Evolutionary conservation across 768 basidiomycete species (phyloP), one percentile per base, ranked within the genome.

Genomic region (Mycena pura): DNA sequence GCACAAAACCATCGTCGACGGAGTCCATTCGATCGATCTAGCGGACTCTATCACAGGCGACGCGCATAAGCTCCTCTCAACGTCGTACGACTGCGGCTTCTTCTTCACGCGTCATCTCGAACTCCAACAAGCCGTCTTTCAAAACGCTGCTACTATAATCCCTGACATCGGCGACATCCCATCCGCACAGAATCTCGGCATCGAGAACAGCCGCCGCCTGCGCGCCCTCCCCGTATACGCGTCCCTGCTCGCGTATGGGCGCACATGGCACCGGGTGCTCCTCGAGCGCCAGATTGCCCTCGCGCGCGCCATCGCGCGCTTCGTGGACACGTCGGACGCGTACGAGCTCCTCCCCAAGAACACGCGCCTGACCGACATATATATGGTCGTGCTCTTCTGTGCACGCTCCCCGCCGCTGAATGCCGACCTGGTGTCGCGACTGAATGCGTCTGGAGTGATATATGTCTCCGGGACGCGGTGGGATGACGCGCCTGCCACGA

Each of bases 41-140:
- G 64, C 64, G 5, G 64, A 65, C 34, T 65, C 64, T 5, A 8
- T 65, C 1, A 40, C 64, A 3, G 64, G 64, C 6, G 64, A 65
- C 40, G 56, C 55, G 3, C 64, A 65, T 25, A 65, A 65, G 14
- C 50, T 65, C 6, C 47, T n/a, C n/a, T 65, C 22, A 55, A 65
- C 17, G 47, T 56, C 64, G 0, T 65, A 65, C 49, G 64, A 65
- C 21, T 65, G 64, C 25, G 64, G 64, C 19, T 65, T 65, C 27
- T 65, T 65, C 55, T 62, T 65, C 28, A 60, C 52, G 2, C 51
- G 53, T 3, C 57, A 65, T 22, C 46, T 58, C 1, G 13, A 24
- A 21, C n/a, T 65, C 7, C 64, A 61, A n/a, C 64, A 65, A 62
- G 27, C 55, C 9, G 64, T 65, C 5, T 65, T 61, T 27, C 64